These are phyloP conservation scores for Kluyveromyces aestuarii DNA, from an alignment of 805 yeast species.

Conservation along the genomic window DNA sequence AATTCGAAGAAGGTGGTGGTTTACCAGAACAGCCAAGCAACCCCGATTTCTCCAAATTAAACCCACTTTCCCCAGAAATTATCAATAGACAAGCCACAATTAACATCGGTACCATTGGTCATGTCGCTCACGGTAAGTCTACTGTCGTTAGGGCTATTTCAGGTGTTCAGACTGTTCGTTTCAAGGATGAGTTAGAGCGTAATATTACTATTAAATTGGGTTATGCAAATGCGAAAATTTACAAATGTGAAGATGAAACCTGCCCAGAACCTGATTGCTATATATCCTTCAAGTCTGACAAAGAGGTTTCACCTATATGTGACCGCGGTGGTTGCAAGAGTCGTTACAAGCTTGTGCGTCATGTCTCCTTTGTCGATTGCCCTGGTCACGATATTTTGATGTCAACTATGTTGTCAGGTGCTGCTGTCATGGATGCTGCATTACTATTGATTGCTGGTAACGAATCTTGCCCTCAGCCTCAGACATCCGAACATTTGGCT, in stretches of 20 bases:
- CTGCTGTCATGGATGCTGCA: slow-evolving; percentile 99
- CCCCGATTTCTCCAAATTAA: slow-evolving; percentile 73
- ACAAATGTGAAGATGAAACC: slow-evolving; percentile 75
- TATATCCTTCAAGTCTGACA: slow-evolving; percentile 88
- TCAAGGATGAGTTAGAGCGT: slow-evolving; percentile 98
- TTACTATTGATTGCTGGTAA: slow-evolving; percentile 92
- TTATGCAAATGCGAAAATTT: slow-evolving; percentile 97
- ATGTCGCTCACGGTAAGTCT: slow-evolving; percentile 91
- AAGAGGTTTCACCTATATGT: slow-evolving; percentile 90
- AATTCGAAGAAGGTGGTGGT: slow-evolving; percentile 97
- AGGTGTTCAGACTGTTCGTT: slow-evolving; percentile 98
- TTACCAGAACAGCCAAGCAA: slow-evolving; percentile 91
- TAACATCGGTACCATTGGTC: slow-evolving; percentile 96
- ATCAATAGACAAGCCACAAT: slow-evolving; percentile 98
- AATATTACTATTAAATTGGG: slow-evolving; percentile 97
- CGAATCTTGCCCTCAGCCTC: slow-evolving; percentile 99
- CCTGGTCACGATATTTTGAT: slow-evolving; percentile 99
- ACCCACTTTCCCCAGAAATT: slow-evolving; percentile 89
- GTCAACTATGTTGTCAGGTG: slow-evolving; percentile 99
- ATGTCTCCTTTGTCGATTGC: slow-evolving; percentile 97
- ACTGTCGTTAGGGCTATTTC: slow-evolving; percentile 94
- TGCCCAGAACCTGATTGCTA: slow-evolving; percentile 95
- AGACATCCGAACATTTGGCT: slow-evolving; percentile 97
- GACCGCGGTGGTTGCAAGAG: slow-evolving; percentile 82
- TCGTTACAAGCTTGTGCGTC: slow-evolving; percentile 84